Percentiles rank a stretch among this genome's conserved stretches.
Evolutionary conservation across 2,329 filamentous ascomycete genomes (phyloP).

Genomic region (Clarireedia paspali): DNA sequence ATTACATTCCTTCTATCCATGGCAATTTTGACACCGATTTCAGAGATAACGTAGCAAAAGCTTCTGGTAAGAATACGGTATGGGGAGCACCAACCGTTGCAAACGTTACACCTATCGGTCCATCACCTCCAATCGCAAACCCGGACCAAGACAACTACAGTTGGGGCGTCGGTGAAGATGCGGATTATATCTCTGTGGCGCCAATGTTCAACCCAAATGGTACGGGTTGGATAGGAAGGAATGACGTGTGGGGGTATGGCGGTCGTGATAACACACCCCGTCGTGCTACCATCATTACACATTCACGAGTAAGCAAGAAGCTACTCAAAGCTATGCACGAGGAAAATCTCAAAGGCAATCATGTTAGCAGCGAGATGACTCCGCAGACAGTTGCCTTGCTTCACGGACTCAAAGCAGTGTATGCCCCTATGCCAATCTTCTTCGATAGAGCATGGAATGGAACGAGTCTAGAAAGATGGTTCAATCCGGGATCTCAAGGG

Average conservation of each 20-base stretch:
- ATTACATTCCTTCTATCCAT: conserved; percentile 63
- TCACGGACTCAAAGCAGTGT: conserved; percentile 72
- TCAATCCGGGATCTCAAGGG: conserved; percentile 50
- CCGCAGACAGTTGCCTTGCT: conserved; percentile 65
- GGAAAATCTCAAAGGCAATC: conserved; percentile 65
- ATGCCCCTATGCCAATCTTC: conserved; percentile 70
- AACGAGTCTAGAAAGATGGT: conserved; percentile 46
- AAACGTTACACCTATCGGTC: conserved; percentile 54
- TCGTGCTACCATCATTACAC: conserved; percentile 70
- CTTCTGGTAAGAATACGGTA: conserved; percentile 27
- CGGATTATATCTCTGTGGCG: conserved; percentile 56
- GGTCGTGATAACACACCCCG: conserved; percentile 33
- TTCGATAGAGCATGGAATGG: conserved; percentile 67
- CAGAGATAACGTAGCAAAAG: conserved; percentile 50
- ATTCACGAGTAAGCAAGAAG: conserved; percentile 63
- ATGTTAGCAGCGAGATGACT: conserved; percentile 76
- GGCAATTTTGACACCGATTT: conserved; percentile 62
- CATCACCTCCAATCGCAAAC: conserved; percentile 50
- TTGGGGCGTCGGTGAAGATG: conserved; percentile 71
- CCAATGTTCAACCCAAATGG: conserved; percentile 71
- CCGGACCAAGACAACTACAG: conserved; percentile 58
- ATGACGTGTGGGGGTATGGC: conserved; percentile 50
- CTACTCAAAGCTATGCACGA: conserved; percentile 71
- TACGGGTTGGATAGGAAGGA: conserved; percentile 65
- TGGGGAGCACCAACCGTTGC: conserved; percentile 60